These are phyloP conservation scores for Penicillium samsonianum DNA, from an alignment of 495 filamentous ascomycete genomes.

Conservation along the genomic window DNA sequence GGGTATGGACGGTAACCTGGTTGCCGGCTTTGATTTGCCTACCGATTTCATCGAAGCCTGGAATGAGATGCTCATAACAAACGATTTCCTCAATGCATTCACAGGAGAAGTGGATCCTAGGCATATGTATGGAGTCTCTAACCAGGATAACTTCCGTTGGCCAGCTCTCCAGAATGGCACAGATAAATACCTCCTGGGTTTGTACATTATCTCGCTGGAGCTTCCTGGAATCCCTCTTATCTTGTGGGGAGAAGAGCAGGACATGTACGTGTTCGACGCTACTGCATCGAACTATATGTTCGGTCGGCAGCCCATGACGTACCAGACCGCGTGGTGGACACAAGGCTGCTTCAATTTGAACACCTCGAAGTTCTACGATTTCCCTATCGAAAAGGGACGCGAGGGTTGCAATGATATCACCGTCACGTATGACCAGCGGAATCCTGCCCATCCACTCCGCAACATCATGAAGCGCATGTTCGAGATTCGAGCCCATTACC, in stretches of 20 bases:
- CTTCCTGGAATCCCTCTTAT: conserved; percentile 53
- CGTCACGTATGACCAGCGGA: conserved; percentile 54
- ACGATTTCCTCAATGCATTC: conserved; percentile 51
- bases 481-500: conserved; percentile 48
- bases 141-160: conserved; percentile 57
- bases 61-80: conserved; percentile 44
- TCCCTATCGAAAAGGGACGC: conserved; percentile 45
- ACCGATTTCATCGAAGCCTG: conserved; percentile 48
- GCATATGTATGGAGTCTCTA: conserved; percentile 53
- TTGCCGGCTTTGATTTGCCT: conserved; percentile 40
- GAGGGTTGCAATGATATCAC: conserved; percentile 49
- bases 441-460: conserved; percentile 52
- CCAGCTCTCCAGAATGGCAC: conserved; percentile 52
- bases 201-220: conserved; percentile 47
- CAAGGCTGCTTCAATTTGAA: conserved; percentile 54
- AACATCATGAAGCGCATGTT: conserved; percentile 52
- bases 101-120: conserved; percentile 53
- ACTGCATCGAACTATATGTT: conserved; percentile 53
- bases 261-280: conserved; percentile 51
- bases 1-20: conserved; percentile 49
- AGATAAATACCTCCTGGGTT: conserved; percentile 45
- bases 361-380: conserved; percentile 46
- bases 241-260: conserved; percentile 56
- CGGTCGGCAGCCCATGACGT: conserved; percentile 51
- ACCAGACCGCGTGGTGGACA: conserved; percentile 51